A percentile compares a stretch with the other conserved stretches of the same genome.
Conservation (phyloP, 108 stramenopile species). For the Asterionellopsis glacialis region DNA sequence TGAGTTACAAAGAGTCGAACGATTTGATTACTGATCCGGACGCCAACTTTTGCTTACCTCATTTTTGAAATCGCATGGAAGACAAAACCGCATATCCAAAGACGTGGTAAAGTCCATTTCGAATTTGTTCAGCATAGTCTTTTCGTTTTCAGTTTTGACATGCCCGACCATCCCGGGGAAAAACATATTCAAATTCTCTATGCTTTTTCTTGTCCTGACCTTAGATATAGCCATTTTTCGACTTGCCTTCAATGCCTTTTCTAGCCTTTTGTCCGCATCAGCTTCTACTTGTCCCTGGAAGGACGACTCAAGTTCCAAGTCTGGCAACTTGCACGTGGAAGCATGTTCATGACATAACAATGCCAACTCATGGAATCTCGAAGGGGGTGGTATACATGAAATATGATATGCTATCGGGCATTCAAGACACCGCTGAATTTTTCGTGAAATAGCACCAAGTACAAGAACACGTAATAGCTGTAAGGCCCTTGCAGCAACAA, state of each 20-base stretch:
- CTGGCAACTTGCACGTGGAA: constrained; percentile 53
- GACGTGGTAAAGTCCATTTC: constrained; percentile 9
- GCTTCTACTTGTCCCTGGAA: constrained; percentile 48
- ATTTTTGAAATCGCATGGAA: constrained; percentile 60
- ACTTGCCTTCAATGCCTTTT: background rate
- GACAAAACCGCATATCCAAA: constrained; percentile 35
- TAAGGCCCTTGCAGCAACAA: background rate
- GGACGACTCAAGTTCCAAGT: constrained; percentile 50
- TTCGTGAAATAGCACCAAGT: too few relatives aligned
- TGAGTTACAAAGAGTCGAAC: too few relatives aligned
- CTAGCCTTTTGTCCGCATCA: constrained; percentile 37
- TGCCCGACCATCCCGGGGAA: constrained; percentile 17
- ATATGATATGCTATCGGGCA: constrained; percentile 85
- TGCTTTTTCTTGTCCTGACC: background rate
- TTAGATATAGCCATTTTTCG: background rate
- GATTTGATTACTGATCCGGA: too few relatives aligned
- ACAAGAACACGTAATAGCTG: background rate
- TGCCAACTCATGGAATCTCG: constrained; percentile 78
- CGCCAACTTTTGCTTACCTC: constrained; percentile 23
- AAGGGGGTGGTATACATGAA: constrained; percentile 81
- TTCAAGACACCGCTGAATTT: constrained; percentile 70
- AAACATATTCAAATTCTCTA: constrained; percentile 13
- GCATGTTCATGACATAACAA: constrained; percentile 84
- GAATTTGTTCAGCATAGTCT: constrained; percentile 1
- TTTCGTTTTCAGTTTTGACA: constrained; percentile 14